Conservation (phyloP, 805 yeast species). For the Candida sakaeoensis region DNA sequence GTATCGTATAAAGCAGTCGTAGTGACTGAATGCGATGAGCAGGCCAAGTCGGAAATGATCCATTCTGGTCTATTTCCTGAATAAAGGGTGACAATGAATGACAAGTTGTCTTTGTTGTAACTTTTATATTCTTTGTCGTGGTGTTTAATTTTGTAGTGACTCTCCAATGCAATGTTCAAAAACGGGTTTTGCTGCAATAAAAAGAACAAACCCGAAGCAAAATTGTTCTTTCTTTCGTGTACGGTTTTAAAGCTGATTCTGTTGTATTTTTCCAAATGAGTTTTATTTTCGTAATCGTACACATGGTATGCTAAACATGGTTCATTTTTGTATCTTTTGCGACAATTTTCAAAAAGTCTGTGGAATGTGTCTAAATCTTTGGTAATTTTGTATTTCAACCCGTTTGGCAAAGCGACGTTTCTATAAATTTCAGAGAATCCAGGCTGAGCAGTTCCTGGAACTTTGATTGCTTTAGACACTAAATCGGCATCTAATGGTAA, state of each 20-base stretch:
- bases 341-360: conserved; percentile 27
- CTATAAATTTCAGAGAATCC: conserved; percentile 32
- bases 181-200: conserved; percentile 31
- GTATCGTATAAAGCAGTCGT: conserved; percentile 30
- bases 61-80: conserved; percentile 66
- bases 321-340: conserved; percentile 17
- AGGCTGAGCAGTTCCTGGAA: conserved; percentile 16
- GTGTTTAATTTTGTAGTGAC: conserved; percentile 25
- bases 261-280: conserved; percentile 32
- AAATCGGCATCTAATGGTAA: conserved; percentile 8
- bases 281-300: conserved; percentile 29
- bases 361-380: conserved; percentile 38
- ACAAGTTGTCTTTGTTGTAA: conserved; percentile 20
- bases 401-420: conserved; percentile 20
- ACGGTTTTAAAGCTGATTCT: conserved; percentile 42
- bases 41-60: conserved; percentile 70
- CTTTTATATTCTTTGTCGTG: conserved; percentile 24
- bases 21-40: conserved; percentile 44
- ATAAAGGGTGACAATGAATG: conserved; percentile 52
- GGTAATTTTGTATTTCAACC: conserved; percentile 22
- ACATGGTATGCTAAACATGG: conserved; percentile 38
- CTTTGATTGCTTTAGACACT: conserved; percentile 8
- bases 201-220: conserved; percentile 50
- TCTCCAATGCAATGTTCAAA: conserved; percentile 17
- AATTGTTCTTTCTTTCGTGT: conserved; percentile 37